Evolutionary conservation across 2,329 filamentous ascomycete species (phyloP).

Genomic region (Aspergillus felis): DNA sequence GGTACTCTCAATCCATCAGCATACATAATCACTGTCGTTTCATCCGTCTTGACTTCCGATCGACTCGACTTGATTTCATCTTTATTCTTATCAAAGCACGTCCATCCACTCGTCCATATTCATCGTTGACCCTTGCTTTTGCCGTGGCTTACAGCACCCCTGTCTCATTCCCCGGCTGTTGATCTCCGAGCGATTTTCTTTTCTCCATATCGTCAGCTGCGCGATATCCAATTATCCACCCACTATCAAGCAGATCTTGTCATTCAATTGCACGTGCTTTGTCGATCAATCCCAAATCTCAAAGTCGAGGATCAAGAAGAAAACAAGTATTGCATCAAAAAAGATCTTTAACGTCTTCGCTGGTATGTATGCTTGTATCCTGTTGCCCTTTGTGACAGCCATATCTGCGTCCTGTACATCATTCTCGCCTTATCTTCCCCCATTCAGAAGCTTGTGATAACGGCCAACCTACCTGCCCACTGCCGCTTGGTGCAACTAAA

Average conservation of each 20-base stretch:
- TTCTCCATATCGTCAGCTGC: constrained; percentile 7
- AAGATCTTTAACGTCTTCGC: not conserved
- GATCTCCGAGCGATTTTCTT: constrained; percentile 15
- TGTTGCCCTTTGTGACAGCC: not conserved
- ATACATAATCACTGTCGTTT: not conserved
- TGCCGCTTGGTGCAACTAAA: constrained; percentile 9
- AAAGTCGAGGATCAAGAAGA: not conserved
- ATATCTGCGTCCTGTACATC: constrained; percentile 2
- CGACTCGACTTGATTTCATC: not conserved
- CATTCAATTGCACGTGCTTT: constrained; percentile 7
- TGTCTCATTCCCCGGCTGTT: constrained; percentile 4
- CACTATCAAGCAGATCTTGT: constrained; percentile 10
- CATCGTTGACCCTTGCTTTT: not conserved
- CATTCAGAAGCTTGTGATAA: constrained; percentile 21
- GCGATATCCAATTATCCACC: constrained; percentile 4
- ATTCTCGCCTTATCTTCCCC: constrained; percentile 24
- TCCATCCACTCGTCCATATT: not conserved
- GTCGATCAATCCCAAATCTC: not conserved
- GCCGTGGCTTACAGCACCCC: constrained; percentile 4
- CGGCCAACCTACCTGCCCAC: constrained; percentile 4
- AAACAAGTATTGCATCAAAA: not conserved
- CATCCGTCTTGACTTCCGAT: not conserved
- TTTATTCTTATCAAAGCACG: constrained; percentile 11
- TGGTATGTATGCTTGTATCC: constrained; percentile 3
- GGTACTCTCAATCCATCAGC: not conserved